Evolutionary conservation across 805 yeast species (phyloP).

Genomic region (Myxozyma kluyveri): DNA sequence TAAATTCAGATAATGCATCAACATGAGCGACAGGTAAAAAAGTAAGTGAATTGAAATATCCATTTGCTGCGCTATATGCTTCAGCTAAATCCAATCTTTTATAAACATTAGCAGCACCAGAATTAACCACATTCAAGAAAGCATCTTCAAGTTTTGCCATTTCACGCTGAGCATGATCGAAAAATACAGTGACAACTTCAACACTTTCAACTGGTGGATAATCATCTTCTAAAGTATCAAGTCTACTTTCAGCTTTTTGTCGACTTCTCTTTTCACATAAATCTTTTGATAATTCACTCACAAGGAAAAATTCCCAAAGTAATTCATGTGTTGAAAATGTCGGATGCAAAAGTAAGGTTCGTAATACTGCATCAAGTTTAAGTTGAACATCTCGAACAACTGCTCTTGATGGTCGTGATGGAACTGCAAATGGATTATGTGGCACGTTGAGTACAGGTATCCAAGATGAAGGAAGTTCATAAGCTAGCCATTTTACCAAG

Average conservation of each 20-base stretch:
- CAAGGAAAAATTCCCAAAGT: constrained; percentile 46
- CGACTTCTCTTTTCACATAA: constrained; percentile 40
- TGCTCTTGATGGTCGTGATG: constrained; percentile 36
- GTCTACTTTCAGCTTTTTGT: constrained; percentile 33
- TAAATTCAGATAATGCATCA: constrained; percentile 22
- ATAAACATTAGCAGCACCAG: neutral
- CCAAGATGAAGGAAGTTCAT: constrained; percentile 42
- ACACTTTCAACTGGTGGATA: constrained; percentile 24
- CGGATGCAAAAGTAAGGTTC: constrained; percentile 44
- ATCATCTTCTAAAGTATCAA: constrained; percentile 33
- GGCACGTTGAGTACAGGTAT: constrained; percentile 37
- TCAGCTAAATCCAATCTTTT: constrained; percentile 22
- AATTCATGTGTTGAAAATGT: constrained; percentile 41
- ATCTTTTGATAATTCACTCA: constrained; percentile 38
- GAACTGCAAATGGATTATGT: constrained; percentile 35
- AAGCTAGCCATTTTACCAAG: constrained; percentile 37
- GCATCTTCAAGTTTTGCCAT: constrained; percentile 18
- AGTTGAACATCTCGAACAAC: constrained; percentile 43
- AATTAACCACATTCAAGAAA: constrained; percentile 10
- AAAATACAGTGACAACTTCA: constrained; percentile 26
- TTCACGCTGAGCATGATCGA: constrained; percentile 29
- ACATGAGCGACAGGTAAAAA: constrained; percentile 13
- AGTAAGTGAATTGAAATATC: constrained; percentile 13
- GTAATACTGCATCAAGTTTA: constrained; percentile 50
- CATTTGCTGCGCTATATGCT: constrained; percentile 14